A percentile compares a stretch with the other conserved stretches of the same genome.
Conservation (phyloP, 805 yeast genomes). For the Zygotorulaspora chibaensis region DNA sequence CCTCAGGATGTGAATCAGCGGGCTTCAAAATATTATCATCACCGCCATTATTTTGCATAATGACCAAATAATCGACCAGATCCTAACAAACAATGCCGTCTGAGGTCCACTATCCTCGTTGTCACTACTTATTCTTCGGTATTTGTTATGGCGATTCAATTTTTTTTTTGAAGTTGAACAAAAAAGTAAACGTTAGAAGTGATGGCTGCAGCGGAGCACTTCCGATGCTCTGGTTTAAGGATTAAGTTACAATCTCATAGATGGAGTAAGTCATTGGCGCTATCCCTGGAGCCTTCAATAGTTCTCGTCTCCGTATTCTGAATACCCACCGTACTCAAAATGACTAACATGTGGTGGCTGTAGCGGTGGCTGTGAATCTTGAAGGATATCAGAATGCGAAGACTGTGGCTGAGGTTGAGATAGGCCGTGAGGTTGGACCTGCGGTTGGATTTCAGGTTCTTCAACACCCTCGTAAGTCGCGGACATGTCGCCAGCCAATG, state of each 20-base stretch:
- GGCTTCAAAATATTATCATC: not conserved
- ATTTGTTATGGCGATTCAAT: too few species aligned
- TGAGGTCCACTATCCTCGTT: too few species aligned
- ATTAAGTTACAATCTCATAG: too few species aligned
- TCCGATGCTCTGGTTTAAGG: too few species aligned
- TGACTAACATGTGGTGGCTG: slow-evolving; percentile 27
- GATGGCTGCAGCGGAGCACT: too few species aligned
- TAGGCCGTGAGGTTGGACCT: not conserved
- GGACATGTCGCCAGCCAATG: slow-evolving; percentile 42
- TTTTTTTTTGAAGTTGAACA: too few species aligned
- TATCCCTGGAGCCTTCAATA: not conserved
- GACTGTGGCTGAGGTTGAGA: not conserved
- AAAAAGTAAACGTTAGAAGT: too few species aligned
- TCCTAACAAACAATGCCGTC: too few species aligned
- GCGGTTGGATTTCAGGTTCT: not conserved
- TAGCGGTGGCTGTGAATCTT: slow-evolving; percentile 1
- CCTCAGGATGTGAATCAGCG: not conserved
- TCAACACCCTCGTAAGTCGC: slow-evolving; percentile 2
- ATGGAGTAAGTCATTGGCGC: too few species aligned
- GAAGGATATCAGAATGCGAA: not conserved
- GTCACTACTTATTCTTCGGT: too few species aligned
- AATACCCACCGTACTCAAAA: slow-evolving; percentile 40
- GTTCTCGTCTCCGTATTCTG: slow-evolving; percentile 31
- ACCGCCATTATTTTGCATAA: slow-evolving; percentile 10
- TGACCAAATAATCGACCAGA: not conserved